These are phyloP conservation scores for Cercophora newfieldiana DNA, from an alignment of 495 filamentous ascomycete genomes.

Conservation along the genomic window DNA sequence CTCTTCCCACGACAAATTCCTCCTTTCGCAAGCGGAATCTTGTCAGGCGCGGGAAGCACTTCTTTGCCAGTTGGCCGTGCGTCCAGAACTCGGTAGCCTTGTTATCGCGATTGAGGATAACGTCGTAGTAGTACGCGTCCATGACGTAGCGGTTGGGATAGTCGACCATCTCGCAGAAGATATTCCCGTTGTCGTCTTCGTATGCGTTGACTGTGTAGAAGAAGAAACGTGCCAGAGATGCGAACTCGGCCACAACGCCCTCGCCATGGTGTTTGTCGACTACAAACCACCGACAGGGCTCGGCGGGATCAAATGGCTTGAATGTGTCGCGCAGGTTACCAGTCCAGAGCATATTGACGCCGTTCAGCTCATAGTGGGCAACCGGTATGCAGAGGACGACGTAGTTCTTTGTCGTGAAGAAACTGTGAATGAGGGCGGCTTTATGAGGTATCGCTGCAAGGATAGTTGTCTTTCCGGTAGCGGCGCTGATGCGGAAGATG, in stretches of 20 bases:
- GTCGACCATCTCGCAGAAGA: slow-evolving; percentile 55
- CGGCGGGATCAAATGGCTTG: slow-evolving; percentile 49
- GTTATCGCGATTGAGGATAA: slow-evolving; percentile 47
- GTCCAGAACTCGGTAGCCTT: slow-evolving; percentile 29
- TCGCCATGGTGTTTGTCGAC: slow-evolving; percentile 55
- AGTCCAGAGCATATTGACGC: slow-evolving; percentile 54
- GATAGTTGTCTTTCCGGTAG: slow-evolving; percentile 65
- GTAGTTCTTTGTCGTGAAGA: slow-evolving; percentile 64
- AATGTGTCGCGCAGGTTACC: slow-evolving; percentile 60
- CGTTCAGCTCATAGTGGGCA: slow-evolving; percentile 48
- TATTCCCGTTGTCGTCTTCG: slow-evolving; percentile 50
- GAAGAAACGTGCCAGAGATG: slow-evolving; percentile 64
- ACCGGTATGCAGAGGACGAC: slow-evolving; percentile 66
- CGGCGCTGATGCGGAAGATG: slow-evolving; percentile 60
- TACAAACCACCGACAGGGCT: slow-evolving; percentile 65
- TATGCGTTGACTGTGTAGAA: slow-evolving; percentile 79
- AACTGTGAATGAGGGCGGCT: slow-evolving; percentile 69
- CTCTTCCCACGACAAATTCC: background rate
- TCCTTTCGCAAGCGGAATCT: slow-evolving; percentile 41
- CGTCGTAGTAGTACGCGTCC: slow-evolving; percentile 59
- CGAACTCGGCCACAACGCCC: slow-evolving; percentile 61
- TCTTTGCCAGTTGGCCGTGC: slow-evolving; percentile 34
- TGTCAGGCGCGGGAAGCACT: slow-evolving; percentile 36
- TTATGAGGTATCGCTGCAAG: slow-evolving; percentile 61
- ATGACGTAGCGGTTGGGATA: slow-evolving; percentile 59